Base-by-base conservation (phyloP, 495 filamentous ascomycete species). In the Aeminium ludgeri region DNA sequence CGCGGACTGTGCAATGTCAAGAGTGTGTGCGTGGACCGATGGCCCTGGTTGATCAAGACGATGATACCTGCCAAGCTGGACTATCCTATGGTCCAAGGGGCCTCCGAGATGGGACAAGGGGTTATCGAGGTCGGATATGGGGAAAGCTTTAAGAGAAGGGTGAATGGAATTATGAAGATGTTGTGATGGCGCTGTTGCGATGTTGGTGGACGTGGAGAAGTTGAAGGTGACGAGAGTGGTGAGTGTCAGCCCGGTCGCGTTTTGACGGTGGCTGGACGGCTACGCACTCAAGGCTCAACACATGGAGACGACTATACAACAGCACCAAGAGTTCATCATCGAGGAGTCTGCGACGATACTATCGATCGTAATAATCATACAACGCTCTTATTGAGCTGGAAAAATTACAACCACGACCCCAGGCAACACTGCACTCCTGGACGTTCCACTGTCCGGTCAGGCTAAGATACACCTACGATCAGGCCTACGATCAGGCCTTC, bases 1-100 rank as follows among this genome's bases (percentile, higher is more conserved):
- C 70, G 84, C 23, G 73, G 72, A 0, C 50, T 96, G 35, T 89
- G 84, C 53, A 95, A 94, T 62, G 46, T 75, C 19, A 97, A 96
- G 65, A 68, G 80, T 17, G 65, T 96, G 19, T 91, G 83, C 53
- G 67, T 73, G 44, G 89, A 97, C 65, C 62, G 76, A 20, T 77
- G 67, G 45, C 65, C 66, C 1, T 51, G 54, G 34, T 27, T 69
- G 67, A 49, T 85, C 5, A 63, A 70, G 25, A 97, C 89, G 20
- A 60, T 66, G 6, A 95, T 97, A 38, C 89, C 89, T 11, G 61
- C 61, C 20, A 68, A 76, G 0, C 65, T 92, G 50, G 74, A 79
- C 50, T 94, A 95, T 61, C 87, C 86, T 5, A 78, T 87, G 41
- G 40, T 37, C 6, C 36, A 17, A 70, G 78, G 71, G 36, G 44